Conservation (phyloP, 2,329 filamentous ascomycete genomes). For the Ascomycota sp. region DNA sequence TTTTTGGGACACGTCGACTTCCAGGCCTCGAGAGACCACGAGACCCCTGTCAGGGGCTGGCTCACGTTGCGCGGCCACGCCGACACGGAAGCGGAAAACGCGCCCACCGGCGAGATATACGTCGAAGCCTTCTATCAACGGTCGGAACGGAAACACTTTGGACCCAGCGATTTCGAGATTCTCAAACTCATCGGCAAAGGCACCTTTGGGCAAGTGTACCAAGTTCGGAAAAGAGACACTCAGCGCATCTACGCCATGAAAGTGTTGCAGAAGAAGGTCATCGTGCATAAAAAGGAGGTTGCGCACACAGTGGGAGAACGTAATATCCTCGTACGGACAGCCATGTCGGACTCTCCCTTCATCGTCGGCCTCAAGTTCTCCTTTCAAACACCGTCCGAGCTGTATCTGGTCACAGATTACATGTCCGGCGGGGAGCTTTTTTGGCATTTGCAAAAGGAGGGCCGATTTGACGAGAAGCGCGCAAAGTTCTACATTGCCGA, state of each 20-base stretch:
- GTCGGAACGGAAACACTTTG: slow-evolving; percentile 74
- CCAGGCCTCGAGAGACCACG: slow-evolving; percentile 40
- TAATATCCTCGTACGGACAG: slow-evolving; percentile 90
- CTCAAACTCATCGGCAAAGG: slow-evolving; percentile 92
- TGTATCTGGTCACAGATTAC: slow-evolving; percentile 97
- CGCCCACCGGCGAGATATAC: slow-evolving; percentile 68
- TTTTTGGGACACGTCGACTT: slow-evolving; percentile 83
- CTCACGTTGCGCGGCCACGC: slow-evolving; percentile 56
- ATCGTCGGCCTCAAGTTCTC: slow-evolving; percentile 97
- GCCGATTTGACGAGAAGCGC: slow-evolving; percentile 77
- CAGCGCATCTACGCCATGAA: slow-evolving; percentile 97
- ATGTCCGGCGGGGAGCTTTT: slow-evolving; percentile 98
- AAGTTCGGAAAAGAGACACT: slow-evolving; percentile 93
- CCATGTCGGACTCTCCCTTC: slow-evolving; percentile 86
- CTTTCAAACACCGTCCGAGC: slow-evolving; percentile 87
- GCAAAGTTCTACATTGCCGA: slow-evolving; percentile 99
- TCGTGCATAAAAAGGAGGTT: slow-evolving; percentile 98
- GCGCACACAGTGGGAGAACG: slow-evolving; percentile 90
- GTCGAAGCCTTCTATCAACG: slow-evolving; percentile 71
- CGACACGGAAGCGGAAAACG: slow-evolving; percentile 47
- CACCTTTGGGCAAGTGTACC: slow-evolving; percentile 95
- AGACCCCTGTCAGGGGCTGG: slow-evolving; percentile 61
- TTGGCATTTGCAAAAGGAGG: slow-evolving; percentile 95
- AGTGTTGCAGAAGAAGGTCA: slow-evolving; percentile 96
- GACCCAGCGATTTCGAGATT: slow-evolving; percentile 88